A percentile compares a stretch with the other conserved stretches of the same genome.
phyloP scores from a whole-genome alignment of 192 early-diverging fungal species.

The Backusella australiensis region DNA sequence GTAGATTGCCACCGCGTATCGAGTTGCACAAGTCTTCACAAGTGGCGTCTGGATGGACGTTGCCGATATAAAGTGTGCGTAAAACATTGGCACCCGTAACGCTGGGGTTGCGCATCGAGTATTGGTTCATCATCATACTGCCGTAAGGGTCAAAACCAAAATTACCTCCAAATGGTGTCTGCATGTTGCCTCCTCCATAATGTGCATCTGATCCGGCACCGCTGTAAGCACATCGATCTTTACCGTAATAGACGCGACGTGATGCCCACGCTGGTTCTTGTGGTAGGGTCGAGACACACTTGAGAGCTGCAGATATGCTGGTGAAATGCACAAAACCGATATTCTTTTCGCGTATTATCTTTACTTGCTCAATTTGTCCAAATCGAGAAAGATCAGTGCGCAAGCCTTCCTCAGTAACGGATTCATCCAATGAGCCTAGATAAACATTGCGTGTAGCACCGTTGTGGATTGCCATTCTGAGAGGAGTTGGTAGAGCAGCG shows the following conservation, averaged over 20 bases:
- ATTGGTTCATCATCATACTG: slow-evolving; percentile 9
- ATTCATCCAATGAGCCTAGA: slow-evolving; percentile 65
- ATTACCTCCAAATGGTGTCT: slow-evolving; percentile 12
- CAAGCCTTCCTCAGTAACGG: slow-evolving; percentile 50
- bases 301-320: slow-evolving; percentile 64
- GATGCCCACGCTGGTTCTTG: slow-evolving; percentile 53
- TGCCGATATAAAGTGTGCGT: slow-evolving; percentile 78
- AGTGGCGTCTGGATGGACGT: slow-evolving; percentile 69
- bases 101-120: not conserved
- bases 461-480: slow-evolving; percentile 57
- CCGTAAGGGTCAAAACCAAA: slow-evolving; percentile 23
- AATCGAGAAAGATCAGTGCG: slow-evolving; percentile 58
- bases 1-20: slow-evolving; percentile 80
- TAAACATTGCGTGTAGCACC: slow-evolving; percentile 81
- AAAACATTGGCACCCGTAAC: not conserved
- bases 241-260: slow-evolving; percentile 73
- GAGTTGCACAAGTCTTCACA: slow-evolving; percentile 82
- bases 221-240: slow-evolving; percentile 68
- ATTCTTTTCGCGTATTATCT: slow-evolving; percentile 67
- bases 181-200: slow-evolving; percentile 2
- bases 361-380: slow-evolving; percentile 71
- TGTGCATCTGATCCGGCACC: slow-evolving; percentile 17
- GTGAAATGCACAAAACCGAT: slow-evolving; percentile 86
- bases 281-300: slow-evolving; percentile 63
- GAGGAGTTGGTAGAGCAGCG: slow-evolving; percentile 37